These are phyloP conservation scores for Clarireedia monteithiana DNA, from an alignment of 2,329 filamentous ascomycete genomes.

Conservation along the genomic window DNA sequence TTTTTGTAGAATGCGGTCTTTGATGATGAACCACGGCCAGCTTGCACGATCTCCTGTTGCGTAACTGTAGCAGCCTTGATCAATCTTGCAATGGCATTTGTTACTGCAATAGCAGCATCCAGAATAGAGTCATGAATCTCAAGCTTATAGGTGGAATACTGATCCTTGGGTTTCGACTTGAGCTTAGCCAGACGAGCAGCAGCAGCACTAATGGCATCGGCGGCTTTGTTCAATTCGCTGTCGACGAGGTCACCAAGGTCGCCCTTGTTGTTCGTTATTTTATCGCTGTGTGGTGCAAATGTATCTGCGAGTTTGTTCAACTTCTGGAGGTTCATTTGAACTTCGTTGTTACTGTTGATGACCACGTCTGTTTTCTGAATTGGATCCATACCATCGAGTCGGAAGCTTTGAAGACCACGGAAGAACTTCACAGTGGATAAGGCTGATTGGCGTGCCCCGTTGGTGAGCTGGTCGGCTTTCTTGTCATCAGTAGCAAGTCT, in stretches of 20 bases:
- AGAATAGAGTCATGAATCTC: conserved; percentile 94
- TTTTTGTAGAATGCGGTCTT: conserved; percentile 98
- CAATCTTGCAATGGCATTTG: conserved; percentile 84
- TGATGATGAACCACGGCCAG: conserved; percentile 80
- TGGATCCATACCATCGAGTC: conserved; percentile 81
- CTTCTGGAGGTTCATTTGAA: conserved; percentile 87
- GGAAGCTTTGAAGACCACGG: conserved; percentile 86
- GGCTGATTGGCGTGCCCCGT: conserved; percentile 75
- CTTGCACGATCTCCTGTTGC: conserved; percentile 93
- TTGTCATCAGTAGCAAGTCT: conserved; percentile 93
- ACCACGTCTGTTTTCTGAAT: conserved; percentile 94
- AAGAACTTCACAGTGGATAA: conserved; percentile 89
- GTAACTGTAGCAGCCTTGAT: conserved; percentile 92
- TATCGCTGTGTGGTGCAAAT: conserved; percentile 81
- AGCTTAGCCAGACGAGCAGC: conserved; percentile 83
- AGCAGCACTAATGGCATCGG: conserved; percentile 89
- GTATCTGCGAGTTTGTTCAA: conserved; percentile 89
- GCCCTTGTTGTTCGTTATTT: conserved; percentile 68
- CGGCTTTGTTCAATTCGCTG: conserved; percentile 83
- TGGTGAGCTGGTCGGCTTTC: conserved; percentile 80
- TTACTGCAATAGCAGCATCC: conserved; percentile 86
- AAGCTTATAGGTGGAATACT: conserved; percentile 92
- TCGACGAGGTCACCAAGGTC: conserved; percentile 93
- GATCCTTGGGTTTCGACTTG: conserved; percentile 92
- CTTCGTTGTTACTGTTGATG: conserved; percentile 94